phyloP scores from a whole-genome alignment of 179 eudicot genomes.

The Spinacia oleracea region DNA sequence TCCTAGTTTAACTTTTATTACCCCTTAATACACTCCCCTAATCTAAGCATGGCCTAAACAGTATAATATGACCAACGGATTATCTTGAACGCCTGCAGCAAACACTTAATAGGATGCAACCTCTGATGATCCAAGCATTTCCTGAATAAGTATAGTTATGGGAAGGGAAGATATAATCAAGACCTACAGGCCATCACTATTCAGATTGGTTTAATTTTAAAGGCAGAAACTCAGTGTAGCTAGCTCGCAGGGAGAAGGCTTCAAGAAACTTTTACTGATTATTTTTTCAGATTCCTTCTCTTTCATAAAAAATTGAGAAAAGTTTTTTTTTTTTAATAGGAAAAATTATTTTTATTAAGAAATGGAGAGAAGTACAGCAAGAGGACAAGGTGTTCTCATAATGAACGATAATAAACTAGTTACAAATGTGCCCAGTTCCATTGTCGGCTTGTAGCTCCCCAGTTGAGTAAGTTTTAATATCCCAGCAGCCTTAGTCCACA shows the following conservation, averaged over 20 bases:
- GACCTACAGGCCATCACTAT: background rate
- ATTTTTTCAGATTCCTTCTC: background rate
- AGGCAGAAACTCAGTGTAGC: background rate
- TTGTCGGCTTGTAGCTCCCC: too few relatives aligned
- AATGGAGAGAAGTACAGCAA: too few relatives aligned
- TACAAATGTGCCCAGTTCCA: too few relatives aligned
- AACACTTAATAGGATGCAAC: background rate
- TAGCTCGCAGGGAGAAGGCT: background rate
- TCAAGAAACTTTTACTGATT: background rate
- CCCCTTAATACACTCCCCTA: too few relatives aligned
- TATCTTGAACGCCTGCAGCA: background rate
- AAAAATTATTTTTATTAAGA: too few relatives aligned
- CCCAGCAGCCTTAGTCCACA: too few relatives aligned
- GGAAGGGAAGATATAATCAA: background rate
- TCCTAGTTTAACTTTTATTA: too few relatives aligned
- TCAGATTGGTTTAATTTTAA: background rate
- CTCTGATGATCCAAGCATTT: background rate
- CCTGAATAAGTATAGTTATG: background rate
- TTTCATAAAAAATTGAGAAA: background rate
- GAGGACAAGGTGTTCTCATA: too few relatives aligned
- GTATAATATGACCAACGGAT: background rate
- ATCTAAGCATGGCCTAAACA: too few relatives aligned
- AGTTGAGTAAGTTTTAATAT: too few relatives aligned
- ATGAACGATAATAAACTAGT: too few relatives aligned
- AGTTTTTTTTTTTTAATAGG: too few relatives aligned